phyloP scores from a whole-genome alignment of 2,329 filamentous ascomycete species.

The Epichloe aotearoae region DNA sequence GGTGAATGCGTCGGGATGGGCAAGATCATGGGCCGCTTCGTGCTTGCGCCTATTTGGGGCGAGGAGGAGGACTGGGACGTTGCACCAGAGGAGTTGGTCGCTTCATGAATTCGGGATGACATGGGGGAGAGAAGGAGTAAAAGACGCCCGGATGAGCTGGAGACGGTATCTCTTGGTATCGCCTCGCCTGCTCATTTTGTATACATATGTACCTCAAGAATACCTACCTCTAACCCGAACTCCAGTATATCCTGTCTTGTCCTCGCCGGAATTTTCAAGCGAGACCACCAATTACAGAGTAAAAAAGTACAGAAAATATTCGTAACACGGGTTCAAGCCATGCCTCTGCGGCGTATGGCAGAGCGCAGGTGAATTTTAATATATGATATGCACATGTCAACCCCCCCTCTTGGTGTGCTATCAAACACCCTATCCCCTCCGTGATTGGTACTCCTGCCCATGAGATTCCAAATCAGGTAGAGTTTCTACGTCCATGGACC shows the following conservation, averaged over 20 bases:
- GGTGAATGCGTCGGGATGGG: constrained; percentile 49
- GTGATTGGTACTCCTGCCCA: constrained; percentile 9
- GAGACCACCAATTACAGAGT: background rate
- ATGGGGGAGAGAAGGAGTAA: background rate
- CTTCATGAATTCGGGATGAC: background rate
- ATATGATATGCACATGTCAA: background rate
- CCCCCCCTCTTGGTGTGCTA: background rate
- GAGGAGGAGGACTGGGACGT: constrained; percentile 45
- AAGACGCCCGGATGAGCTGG: background rate
- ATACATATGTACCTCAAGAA: too few relatives aligned
- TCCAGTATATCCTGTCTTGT: background rate
- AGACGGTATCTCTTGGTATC: too few relatives aligned
- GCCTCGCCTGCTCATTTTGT: too few relatives aligned
- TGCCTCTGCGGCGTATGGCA: background rate
- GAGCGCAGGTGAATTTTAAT: background rate
- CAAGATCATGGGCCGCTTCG: constrained; percentile 48
- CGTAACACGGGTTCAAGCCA: background rate
- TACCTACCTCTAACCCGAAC: background rate
- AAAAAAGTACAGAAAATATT: background rate
- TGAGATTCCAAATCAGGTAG: constrained; percentile 20
- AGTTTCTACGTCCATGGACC: constrained; percentile 13
- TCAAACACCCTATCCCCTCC: constrained; percentile 10
- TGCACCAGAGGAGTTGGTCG: constrained; percentile 20
- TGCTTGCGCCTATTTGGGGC: constrained; percentile 43
- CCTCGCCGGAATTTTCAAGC: background rate